Percentiles rank a stretch among this genome's conserved stretches.
Conservation (phyloP, 2,329 filamentous ascomycete genomes). For the Cladosporium sp. region DNA sequence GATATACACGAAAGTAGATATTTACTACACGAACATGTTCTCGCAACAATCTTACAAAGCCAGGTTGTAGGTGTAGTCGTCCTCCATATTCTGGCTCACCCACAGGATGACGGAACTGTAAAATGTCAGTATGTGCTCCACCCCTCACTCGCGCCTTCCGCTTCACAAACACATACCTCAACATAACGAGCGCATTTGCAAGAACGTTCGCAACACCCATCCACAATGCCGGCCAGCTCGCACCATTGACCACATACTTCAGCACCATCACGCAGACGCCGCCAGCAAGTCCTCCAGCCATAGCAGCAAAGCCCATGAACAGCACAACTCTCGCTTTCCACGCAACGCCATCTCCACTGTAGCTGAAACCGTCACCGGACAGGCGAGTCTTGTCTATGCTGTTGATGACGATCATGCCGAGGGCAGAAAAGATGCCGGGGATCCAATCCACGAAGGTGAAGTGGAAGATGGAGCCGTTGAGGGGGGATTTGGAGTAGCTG, state of each 20-base stretch:
- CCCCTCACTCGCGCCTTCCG: neutral
- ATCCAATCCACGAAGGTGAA: slow-evolving; percentile 74
- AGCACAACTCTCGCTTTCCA: slow-evolving; percentile 70
- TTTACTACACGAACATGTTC: neutral
- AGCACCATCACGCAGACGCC: slow-evolving; percentile 68
- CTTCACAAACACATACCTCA: slow-evolving; percentile 56
- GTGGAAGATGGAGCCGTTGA: slow-evolving; percentile 62
- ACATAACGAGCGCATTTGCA: slow-evolving; percentile 66
- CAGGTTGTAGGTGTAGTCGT: slow-evolving; percentile 71
- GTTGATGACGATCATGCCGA: slow-evolving; percentile 74
- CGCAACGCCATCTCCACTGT: slow-evolving; percentile 66
- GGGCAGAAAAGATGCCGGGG: slow-evolving; percentile 67
- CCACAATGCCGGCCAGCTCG: slow-evolving; percentile 64
- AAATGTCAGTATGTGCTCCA: neutral
- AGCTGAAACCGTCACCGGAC: slow-evolving; percentile 65
- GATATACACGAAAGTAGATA: neutral
- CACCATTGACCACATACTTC: slow-evolving; percentile 65
- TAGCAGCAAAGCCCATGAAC: slow-evolving; percentile 69
- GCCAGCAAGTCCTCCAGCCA: slow-evolving; percentile 68
- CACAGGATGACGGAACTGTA: slow-evolving; percentile 64
- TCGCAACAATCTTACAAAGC: slow-evolving; percentile 52
- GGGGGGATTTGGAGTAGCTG: slow-evolving; percentile 62
- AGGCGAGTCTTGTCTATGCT: slow-evolving; percentile 69
- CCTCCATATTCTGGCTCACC: slow-evolving; percentile 73
- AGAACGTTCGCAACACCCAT: slow-evolving; percentile 68